phyloP scores from a whole-genome alignment of 1,284 basidiomycete genomes.

The Leccinum fallax region DNA sequence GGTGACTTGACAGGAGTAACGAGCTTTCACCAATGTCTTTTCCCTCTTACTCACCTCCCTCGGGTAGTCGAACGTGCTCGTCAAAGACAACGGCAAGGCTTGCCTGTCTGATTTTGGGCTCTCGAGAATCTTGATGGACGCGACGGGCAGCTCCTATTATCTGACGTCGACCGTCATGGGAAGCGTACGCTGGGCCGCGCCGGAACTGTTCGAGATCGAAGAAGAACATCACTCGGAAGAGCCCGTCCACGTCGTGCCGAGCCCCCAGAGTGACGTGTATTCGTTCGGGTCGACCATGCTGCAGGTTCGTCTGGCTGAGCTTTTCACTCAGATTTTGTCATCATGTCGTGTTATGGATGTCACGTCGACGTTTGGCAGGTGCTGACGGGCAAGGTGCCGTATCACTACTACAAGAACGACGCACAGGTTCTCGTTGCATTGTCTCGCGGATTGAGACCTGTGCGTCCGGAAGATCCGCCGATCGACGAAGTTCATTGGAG shows the following conservation, averaged over 20 bases:
- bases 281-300: slow-evolving; percentile 31
- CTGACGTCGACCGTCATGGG: slow-evolving; percentile 32
- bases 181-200: slow-evolving; percentile 33
- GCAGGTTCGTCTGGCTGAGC: slow-evolving; percentile 18
- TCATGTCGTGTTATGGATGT: not conserved
- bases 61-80: slow-evolving; percentile 36
- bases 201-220: slow-evolving; percentile 25
- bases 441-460: slow-evolving; percentile 19
- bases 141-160: slow-evolving; percentile 29
- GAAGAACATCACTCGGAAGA: slow-evolving; percentile 7
- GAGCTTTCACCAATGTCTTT: not conserved
- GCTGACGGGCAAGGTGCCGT: slow-evolving; percentile 28
- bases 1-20: slow-evolving; percentile 31
- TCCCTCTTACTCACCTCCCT: slow-evolving; percentile 1
- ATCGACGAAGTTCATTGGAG: slow-evolving; percentile 25
- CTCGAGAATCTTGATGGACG: slow-evolving; percentile 36
- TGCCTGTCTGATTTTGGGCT: slow-evolving; percentile 31
- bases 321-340: not conserved
- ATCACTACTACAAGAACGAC: slow-evolving; percentile 27
- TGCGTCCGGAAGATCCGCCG: slow-evolving; percentile 10
- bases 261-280: slow-evolving; percentile 23
- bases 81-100: slow-evolving; percentile 28
- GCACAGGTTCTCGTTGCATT: slow-evolving; percentile 27
- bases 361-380: slow-evolving; percentile 12
- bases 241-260: not conserved